These are phyloP conservation scores for Sicyos baderoa DNA, from an alignment of 306 rosid species.

Conservation along the genomic window DNA sequence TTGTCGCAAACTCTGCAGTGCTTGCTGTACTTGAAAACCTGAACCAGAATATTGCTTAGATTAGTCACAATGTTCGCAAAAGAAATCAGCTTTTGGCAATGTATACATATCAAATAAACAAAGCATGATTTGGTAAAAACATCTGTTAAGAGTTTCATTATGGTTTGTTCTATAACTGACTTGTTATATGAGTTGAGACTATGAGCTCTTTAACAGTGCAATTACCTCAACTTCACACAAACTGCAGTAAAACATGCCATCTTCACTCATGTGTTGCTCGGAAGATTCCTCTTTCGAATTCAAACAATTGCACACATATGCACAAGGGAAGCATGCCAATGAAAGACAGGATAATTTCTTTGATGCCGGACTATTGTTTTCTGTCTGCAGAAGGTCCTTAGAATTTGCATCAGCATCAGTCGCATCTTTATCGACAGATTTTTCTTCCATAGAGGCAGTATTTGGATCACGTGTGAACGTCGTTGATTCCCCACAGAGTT, in stretches of 20 bases:
- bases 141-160: too few species aligned
- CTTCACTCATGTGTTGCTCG: conserved; percentile 62
- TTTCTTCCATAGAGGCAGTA: conserved; percentile 47
- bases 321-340: conserved; percentile 65
- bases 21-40: conserved; percentile 97
- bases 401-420: conserved; percentile 24
- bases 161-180: too few species aligned
- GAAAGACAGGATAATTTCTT: conserved; percentile 39
- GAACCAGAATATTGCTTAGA: conserved; percentile 20
- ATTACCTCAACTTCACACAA: conserved; percentile 98
- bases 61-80: neutral
- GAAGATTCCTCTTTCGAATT: conserved; percentile 56
- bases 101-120: too few species aligned
- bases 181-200: too few species aligned
- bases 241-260: conserved; percentile 95
- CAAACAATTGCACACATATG: conserved; percentile 45
- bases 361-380: conserved; percentile 28
- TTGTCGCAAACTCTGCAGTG: conserved; percentile 97
- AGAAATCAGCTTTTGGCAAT: too few species aligned
- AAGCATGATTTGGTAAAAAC: too few species aligned
- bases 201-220: conserved; percentile 22
- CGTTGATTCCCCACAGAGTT: conserved; percentile 57
- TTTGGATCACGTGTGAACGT: conserved; percentile 34
- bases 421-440: conserved; percentile 19
- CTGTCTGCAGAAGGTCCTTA: conserved; percentile 31